These are phyloP conservation scores for Pelargonium myrrhifolium DNA, from an alignment of 441 rosid genomes.

Conservation along the genomic window DNA sequence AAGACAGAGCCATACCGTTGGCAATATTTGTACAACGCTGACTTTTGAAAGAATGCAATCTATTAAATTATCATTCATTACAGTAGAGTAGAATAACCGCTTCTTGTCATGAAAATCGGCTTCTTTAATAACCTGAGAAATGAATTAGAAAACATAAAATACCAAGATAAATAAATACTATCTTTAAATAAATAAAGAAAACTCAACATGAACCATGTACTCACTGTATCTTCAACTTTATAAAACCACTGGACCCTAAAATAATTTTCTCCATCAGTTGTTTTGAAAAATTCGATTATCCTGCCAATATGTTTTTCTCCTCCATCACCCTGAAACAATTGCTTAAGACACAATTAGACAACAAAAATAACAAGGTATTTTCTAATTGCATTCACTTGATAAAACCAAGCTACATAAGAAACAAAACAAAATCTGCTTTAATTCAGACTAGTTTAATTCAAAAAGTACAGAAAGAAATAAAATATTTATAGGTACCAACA, in stretches of 20 bases:
- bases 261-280: slow-evolving; percentile 18
- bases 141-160: not conserved
- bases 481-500: not conserved
- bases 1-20: not conserved
- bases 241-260: slow-evolving; percentile 32
- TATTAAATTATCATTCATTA: slow-evolving; percentile 20
- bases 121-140: slow-evolving; percentile 17
- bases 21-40: slow-evolving; percentile 13
- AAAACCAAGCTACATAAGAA: not conserved
- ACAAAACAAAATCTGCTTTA: no score
- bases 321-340: slow-evolving; percentile 50
- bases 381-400: not conserved
- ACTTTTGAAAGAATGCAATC: slow-evolving; percentile 19
- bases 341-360: slow-evolving; percentile 8
- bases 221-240: slow-evolving; percentile 29
- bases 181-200: not conserved
- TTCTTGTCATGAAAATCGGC: slow-evolving; percentile 13
- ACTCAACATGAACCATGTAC: slow-evolving; percentile 18
- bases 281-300: slow-evolving; percentile 28
- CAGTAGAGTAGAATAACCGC: slow-evolving; percentile 19
- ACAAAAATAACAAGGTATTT: not conserved
- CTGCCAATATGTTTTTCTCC: slow-evolving; percentile 23
- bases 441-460: no score
- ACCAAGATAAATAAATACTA: not conserved
- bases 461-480: not conserved